Evolutionary conservation across 345 rosid species (phyloP).

Genomic region (Eucalyptus coolabah): DNA sequence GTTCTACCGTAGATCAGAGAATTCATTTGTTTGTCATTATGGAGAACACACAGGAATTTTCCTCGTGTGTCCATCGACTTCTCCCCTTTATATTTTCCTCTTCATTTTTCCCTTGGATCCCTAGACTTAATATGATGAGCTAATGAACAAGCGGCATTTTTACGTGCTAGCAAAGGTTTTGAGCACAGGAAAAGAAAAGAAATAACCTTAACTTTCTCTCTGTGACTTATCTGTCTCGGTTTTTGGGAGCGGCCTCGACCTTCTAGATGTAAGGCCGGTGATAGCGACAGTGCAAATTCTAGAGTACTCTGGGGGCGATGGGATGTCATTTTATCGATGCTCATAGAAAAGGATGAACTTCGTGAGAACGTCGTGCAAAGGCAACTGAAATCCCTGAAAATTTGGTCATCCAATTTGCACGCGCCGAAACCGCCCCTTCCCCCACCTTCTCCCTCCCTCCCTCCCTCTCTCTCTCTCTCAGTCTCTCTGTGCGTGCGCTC

Average conservation of each 20-base stretch:
- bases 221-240: neutral
- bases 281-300: neutral
- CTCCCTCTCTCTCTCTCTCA: too few relatives aligned
- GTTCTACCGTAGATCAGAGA: too few relatives aligned
- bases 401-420: neutral
- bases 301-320: neutral
- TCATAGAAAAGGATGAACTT: neutral
- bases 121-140: too few relatives aligned
- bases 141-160: neutral
- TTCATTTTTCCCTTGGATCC: too few relatives aligned
- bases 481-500: too few relatives aligned
- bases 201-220: neutral
- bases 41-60: too few relatives aligned
- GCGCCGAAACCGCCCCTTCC: neutral
- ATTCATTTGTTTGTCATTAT: too few relatives aligned
- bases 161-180: neutral
- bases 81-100: too few relatives aligned
- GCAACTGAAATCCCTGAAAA: neutral
- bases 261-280: neutral
- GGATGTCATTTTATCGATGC: neutral
- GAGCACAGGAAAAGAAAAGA: neutral
- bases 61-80: too few relatives aligned
- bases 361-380: neutral
- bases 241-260: neutral
- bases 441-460: too few relatives aligned